Evolutionary conservation across 306 rosid genomes (phyloP), one percentile per base, ranked within the genome.

Genomic region (Carpinus viminea): DNA sequence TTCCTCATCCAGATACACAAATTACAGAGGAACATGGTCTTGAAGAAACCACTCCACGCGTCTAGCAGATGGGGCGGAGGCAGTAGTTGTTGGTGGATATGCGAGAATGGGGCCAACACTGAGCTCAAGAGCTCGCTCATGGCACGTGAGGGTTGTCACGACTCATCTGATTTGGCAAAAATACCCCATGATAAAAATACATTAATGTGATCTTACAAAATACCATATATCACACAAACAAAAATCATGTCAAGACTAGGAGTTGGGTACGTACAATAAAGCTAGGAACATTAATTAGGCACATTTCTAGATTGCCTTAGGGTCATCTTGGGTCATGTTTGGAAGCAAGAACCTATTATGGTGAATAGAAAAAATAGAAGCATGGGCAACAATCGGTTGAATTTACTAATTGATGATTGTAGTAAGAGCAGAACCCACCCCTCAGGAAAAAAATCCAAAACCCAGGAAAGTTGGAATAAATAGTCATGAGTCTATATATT

Each of bases 71-170:
- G 73, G 78, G 34, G 83, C 75, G 7, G 75, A 10, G 12, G 36
- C 73, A 1, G 65, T 10, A 46, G 7, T 5, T 41, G 8, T 1
- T 31, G 48, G 68, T 15, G 52, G 54, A 28, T 20, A 31, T 2
- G 34, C 18, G 86, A n/a, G 72, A 36, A 51, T n/a, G 1, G 96
- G 98, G 17, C 86, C 90, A 2, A 80, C 90, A 28, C 97, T 92
- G 95, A 90, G 78, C 93, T 90, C 89, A 86, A 52, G 38, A 91
- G 87, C 87, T 82, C 86, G 0, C 80, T 31, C 97, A 91, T 91
- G 53, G 89, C 82, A 11, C 97, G 59, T 28, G 92, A 52, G 98
- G 97, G 81, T 81, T 91, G 26, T 51, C 77, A 36, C 86, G 89
- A 56, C 56, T 85, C 81, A 83, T 85, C 45, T 96, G 87, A 46